phyloP scores from a whole-genome alignment of 305 asterid genomes.

The Rubia tinctorum region DNA sequence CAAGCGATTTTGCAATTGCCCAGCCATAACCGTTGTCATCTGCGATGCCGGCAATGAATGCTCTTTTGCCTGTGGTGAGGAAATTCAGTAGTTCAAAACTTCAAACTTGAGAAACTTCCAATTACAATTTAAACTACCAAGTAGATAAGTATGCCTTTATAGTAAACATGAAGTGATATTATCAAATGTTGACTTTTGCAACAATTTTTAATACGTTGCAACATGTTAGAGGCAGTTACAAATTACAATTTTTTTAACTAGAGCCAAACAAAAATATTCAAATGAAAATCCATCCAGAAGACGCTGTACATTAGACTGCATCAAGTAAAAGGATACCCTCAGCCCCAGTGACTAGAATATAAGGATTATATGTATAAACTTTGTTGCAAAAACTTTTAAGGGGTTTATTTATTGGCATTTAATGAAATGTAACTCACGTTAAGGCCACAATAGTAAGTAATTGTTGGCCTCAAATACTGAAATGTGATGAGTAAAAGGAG shows the following conservation, averaged over 20 bases:
- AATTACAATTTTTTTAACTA: neutral
- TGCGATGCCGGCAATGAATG: conserved; percentile 88
- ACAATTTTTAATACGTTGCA: neutral
- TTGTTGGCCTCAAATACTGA: neutral
- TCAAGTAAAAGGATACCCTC: neutral
- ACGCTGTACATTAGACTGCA: neutral
- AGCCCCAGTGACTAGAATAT: neutral
- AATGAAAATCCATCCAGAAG: neutral
- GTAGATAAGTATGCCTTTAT: neutral
- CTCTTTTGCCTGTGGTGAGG: conserved; percentile 61
- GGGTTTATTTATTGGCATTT: neutral
- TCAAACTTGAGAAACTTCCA: neutral
- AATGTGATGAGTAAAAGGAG: neutral
- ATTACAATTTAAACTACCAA: neutral
- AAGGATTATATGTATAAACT: neutral
- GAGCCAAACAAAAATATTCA: neutral
- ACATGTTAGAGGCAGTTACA: neutral
- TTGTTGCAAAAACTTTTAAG: too few relatives aligned
- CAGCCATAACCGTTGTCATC: conserved; percentile 96
- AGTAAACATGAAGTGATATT: neutral
- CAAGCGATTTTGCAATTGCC: conserved; percentile 91
- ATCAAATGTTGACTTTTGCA: neutral
- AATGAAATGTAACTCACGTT: neutral
- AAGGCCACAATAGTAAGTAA: neutral
- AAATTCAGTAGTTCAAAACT: neutral